phyloP scores from a whole-genome alignment of 805 yeast genomes.

The Pichia scutulata region DNA sequence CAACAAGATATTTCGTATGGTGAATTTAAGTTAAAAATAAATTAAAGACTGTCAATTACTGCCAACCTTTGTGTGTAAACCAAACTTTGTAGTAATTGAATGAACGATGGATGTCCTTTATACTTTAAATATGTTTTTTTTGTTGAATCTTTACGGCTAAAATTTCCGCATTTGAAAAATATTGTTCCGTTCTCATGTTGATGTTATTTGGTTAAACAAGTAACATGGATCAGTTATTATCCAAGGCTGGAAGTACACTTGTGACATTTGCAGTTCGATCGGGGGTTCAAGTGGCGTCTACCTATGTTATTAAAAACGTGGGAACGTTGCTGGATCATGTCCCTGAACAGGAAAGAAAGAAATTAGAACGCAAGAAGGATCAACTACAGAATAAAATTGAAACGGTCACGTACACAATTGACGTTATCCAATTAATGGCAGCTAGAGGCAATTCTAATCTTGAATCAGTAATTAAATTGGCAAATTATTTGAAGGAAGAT shows the following conservation, averaged over 20 bases:
- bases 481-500: constrained; percentile 47
- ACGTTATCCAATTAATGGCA: constrained; percentile 52
- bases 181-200: not conserved
- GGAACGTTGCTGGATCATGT: constrained; percentile 44
- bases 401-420: constrained; percentile 60
- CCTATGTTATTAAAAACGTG: constrained; percentile 64
- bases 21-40: too few relatives aligned
- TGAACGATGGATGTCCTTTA: too few relatives aligned
- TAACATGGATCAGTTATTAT: constrained; percentile 35
- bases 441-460: constrained; percentile 56
- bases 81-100: too few relatives aligned
- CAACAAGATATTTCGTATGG: too few relatives aligned
- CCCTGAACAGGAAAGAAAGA: constrained; percentile 40
- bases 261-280: constrained; percentile 75
- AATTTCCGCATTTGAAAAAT: not conserved
- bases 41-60: too few relatives aligned
- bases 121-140: too few relatives aligned
- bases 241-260: constrained; percentile 63
- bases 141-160: too few relatives aligned
- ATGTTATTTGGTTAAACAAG: too few relatives aligned
- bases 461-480: constrained; percentile 45
- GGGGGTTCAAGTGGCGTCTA: constrained; percentile 66
- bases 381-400: constrained; percentile 50
- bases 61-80: too few relatives aligned
- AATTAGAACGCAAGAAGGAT: constrained; percentile 24